Conservation (phyloP, 306 rosid species). For the Alnus rubra region DNA sequence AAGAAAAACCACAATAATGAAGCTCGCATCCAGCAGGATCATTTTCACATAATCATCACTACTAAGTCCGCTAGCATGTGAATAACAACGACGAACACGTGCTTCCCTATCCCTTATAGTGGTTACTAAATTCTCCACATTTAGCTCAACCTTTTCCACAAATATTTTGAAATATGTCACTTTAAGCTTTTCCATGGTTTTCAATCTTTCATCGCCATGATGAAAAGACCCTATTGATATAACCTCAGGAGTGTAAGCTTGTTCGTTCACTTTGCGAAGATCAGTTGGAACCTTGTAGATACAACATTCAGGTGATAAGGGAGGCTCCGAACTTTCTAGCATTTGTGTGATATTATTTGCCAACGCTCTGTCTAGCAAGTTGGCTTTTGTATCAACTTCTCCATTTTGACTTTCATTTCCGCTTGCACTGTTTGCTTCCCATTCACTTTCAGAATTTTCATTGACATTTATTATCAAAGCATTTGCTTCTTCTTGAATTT, state of each 20-base stretch:
- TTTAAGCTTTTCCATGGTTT: neutral
- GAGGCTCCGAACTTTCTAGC: neutral
- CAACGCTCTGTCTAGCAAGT: neutral
- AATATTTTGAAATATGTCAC: neutral
- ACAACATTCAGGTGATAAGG: neutral
- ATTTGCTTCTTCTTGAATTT: neutral
- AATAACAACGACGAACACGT: neutral
- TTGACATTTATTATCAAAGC: neutral
- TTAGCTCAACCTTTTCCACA: neutral
- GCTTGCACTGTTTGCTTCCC: neutral
- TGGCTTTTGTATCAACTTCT: too few species aligned
- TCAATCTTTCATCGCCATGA: neutral
- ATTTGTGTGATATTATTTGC: neutral
- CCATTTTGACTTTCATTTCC: neutral
- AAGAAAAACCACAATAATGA: neutral
- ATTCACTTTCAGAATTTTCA: too few species aligned
- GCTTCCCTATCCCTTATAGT: neutral
- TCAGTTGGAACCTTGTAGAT: neutral
- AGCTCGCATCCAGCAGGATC: slow-evolving; percentile 19
- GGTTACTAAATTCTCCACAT: neutral
- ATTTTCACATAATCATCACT: slow-evolving; percentile 4
- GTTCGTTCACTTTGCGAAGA: neutral
- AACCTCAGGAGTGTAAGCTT: neutral
- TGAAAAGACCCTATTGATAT: slow-evolving; percentile 19
- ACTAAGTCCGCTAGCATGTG: neutral